Base-by-base conservation (phyloP, 306 rosid species). In the Corylus avellana region DNA sequence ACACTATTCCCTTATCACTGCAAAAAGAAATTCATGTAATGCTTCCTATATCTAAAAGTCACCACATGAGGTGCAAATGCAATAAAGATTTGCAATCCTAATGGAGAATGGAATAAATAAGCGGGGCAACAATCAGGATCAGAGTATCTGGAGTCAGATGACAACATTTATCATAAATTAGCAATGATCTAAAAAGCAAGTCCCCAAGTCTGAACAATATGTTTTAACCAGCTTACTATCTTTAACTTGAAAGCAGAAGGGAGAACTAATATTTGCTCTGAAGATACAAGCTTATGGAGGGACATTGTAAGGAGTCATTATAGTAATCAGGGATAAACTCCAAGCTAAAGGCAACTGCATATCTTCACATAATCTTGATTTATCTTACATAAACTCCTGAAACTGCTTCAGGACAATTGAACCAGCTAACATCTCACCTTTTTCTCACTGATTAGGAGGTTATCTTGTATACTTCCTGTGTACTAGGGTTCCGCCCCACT, bases 1-100 rank as follows among this genome's bases (percentile, higher is more conserved):
- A 93, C 46, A 95, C 99, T n/a, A 85, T 90, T 78, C 99, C 99
- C 77, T 86, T 95, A 46, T 95, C 99, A 85, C 99, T 95, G 85
- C 81, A 82, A 76, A 68, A 77, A 50, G 53, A 54, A 51, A 12
- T 77, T 57, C 68, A 66, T 11, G 78, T 58, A 68, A 75, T 22
- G 54, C 76, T 77, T 58, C 22, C 32, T 70, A 78, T 72, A 67
- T 42, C 75, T 61, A 75, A 44, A 67, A 48, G 17, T 4, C n/a
- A 73, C 20, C 32, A 79, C 12, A 85, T 75, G 71, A 75, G 63
- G 44, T 74, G 53, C 59, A 37, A 63, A 75, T 51, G 48, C 61
- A 80, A 58, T 42, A 22, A 44, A 32, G 70, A 64, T 64, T 64
- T 39, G 16, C 25, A 64, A 37, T 64, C 48, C 48, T 16, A 7